Conservation (phyloP, 2,329 filamentous ascomycete genomes). For the Neopestalotiopsis clavispora region DNA sequence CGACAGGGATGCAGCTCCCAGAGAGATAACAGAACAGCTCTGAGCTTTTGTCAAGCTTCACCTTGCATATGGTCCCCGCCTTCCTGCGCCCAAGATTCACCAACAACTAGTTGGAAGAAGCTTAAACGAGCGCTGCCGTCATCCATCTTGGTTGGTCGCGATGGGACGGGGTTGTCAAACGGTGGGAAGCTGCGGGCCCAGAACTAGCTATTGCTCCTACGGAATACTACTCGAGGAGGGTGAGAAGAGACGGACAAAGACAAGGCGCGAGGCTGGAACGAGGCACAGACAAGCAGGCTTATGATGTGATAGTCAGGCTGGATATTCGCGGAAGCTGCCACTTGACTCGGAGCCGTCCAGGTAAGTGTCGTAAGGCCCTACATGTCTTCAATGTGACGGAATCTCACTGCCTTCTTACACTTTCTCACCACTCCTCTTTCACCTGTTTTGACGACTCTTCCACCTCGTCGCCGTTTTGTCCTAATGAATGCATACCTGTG, state of each 20-base stretch:
- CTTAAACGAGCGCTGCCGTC: constrained; percentile 9
- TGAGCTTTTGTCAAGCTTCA: constrained; percentile 5
- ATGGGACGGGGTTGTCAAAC: neutral
- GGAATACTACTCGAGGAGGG: neutral
- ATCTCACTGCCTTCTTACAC: neutral
- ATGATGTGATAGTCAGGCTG: neutral
- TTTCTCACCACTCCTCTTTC: neutral
- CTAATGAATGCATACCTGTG: neutral
- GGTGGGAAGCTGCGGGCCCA: constrained; percentile 13
- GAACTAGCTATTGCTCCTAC: neutral
- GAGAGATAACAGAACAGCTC: constrained; percentile 13
- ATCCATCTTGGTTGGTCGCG: neutral
- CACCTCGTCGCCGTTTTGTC: neutral
- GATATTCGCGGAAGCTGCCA: neutral
- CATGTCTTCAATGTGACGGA: neutral
- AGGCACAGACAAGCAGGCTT: neutral
- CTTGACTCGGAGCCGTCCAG: neutral
- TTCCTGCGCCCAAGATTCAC: neutral
- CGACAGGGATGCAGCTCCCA: neutral
- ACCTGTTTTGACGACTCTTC: neutral
- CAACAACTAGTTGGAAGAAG: neutral
- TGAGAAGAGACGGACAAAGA: neutral
- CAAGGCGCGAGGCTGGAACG: constrained; percentile 2
- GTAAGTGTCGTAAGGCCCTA: neutral
- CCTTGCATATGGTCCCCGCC: constrained; percentile 13